Percentiles rank a stretch among this genome's conserved stretches.
Evolutionary conservation across 2,329 filamentous ascomycete genomes (phyloP).

Genomic region (Sporothrix globosa): DNA sequence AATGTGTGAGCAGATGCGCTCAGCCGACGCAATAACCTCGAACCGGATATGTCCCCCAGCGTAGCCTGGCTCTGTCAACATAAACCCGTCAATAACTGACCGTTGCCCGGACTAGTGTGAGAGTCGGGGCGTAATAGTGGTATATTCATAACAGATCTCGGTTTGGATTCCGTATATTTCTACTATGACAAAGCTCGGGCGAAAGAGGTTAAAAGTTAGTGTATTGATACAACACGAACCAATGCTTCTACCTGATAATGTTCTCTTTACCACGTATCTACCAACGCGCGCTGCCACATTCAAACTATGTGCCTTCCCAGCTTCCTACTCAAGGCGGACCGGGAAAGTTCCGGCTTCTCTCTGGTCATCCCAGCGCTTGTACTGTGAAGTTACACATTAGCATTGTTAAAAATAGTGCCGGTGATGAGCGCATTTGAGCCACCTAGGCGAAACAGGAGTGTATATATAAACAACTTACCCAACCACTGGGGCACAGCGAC

Average conservation of each 20-base stretch:
- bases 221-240: conserved; percentile 29
- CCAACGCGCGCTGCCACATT: background rate
- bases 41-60: too few relatives aligned
- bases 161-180: background rate
- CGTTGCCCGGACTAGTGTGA: too few relatives aligned
- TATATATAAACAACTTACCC: conserved; percentile 45
- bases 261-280: conserved; percentile 24
- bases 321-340: conserved; percentile 61
- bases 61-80: too few relatives aligned
- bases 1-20: too few relatives aligned
- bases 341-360: conserved; percentile 75
- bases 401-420: background rate
- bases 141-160: background rate
- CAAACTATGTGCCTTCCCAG: conserved; percentile 2
- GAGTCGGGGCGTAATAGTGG: too few relatives aligned
- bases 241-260: conserved; percentile 32
- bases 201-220: background rate
- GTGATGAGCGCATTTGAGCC: background rate
- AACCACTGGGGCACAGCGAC: conserved; percentile 94
- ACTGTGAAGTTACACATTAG: conserved; percentile 48
- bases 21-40: too few relatives aligned
- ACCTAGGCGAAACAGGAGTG: background rate
- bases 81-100: too few relatives aligned
- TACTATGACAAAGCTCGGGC: too few relatives aligned
- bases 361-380: conserved; percentile 94